Percentiles rank a stretch among this genome's conserved stretches.
phyloP scores from a whole-genome alignment of 2,329 filamentous ascomycete species.

The Exophiala calicioides region DNA sequence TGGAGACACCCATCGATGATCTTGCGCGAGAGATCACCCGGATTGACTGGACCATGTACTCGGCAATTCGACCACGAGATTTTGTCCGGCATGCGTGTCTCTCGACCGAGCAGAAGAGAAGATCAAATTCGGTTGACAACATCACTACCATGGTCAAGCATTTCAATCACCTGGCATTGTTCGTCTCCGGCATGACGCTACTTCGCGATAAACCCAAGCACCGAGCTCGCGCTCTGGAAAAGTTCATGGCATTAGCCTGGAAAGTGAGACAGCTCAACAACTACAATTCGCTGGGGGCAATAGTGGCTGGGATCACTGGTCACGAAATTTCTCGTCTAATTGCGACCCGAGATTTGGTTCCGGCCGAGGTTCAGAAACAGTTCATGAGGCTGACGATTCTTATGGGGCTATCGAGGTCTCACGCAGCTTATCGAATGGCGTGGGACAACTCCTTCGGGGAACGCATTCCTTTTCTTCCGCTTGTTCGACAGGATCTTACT shows the following conservation, averaged over 20 bases:
- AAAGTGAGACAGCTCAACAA: conserved; percentile 91
- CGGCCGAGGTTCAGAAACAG: conserved; percentile 71
- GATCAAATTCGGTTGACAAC: conserved; percentile 62
- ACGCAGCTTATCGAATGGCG: conserved; percentile 92
- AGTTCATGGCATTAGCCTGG: conserved; percentile 86
- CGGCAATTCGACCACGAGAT: conserved; percentile 87
- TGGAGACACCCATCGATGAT: conserved; percentile 80
- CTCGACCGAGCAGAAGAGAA: conserved; percentile 63
- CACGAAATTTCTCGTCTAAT: conserved; percentile 80
- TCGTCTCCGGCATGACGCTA: conserved; percentile 80
- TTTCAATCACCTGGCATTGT: conserved; percentile 82
- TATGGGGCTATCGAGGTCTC: conserved; percentile 89
- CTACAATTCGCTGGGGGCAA: conserved; percentile 92
- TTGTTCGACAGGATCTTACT: conserved; percentile 86
- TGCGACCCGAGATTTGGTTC: conserved; percentile 76
- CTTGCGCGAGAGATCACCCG: conserved; percentile 89
- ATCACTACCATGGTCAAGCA: conserved; percentile 94
- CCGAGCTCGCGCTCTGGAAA: conserved; percentile 84
- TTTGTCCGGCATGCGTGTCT: conserved; percentile 88
- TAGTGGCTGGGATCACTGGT: conserved; percentile 89
- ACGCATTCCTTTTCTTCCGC: conserved; percentile 87
- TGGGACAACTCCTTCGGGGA: conserved; percentile 94
- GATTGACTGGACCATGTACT: conserved; percentile 98
- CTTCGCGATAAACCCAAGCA: conserved; percentile 96
- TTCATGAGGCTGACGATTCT: conserved; percentile 86